These are phyloP conservation scores for Akanthomyces muscarius DNA, from an alignment of 2,329 filamentous ascomycete genomes.

Conservation along the genomic window DNA sequence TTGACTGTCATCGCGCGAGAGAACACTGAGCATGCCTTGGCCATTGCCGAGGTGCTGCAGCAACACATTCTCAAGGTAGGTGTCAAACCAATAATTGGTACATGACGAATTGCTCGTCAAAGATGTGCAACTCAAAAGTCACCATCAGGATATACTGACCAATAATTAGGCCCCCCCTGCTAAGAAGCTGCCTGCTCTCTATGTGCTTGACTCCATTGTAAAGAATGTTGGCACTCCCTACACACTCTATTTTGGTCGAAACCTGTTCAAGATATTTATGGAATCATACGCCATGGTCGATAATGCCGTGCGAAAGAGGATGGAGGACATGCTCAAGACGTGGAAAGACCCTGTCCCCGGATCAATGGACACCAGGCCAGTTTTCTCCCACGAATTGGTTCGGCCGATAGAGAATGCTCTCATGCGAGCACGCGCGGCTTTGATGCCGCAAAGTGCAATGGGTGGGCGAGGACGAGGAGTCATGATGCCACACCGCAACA, in stretches of 20 bases:
- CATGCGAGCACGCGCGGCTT: conserved; percentile 69
- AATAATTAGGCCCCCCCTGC: conserved; percentile 69
- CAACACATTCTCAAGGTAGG: conserved; percentile 94
- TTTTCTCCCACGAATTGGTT: conserved; percentile 84
- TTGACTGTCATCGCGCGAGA: conserved; percentile 96
- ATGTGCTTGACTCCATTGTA: conserved; percentile 95
- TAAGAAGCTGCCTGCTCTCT: conserved; percentile 91
- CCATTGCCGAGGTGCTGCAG: conserved; percentile 84
- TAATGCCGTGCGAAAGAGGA: conserved; percentile 73
- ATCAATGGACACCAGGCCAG: conserved; percentile 85
- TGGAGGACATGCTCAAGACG: conserved; percentile 96
- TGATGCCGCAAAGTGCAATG: conserved; percentile 51
- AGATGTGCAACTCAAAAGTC: conserved; percentile 1
- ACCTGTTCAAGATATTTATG: conserved; percentile 94
- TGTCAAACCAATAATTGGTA: background rate
- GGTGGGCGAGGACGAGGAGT: conserved; percentile 45
- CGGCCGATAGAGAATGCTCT: conserved; percentile 90
- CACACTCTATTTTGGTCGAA: conserved; percentile 88
- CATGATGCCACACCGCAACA: conserved; percentile 61
- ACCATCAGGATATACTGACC: conserved; percentile 34
- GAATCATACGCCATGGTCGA: conserved; percentile 91
- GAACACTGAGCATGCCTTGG: conserved; percentile 91
- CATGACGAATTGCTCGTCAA: background rate
- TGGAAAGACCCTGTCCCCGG: conserved; percentile 97
- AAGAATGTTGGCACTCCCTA: conserved; percentile 99